phyloP scores from a whole-genome alignment of 2,329 filamentous ascomycete genomes.

The Aspergillus neotritici region DNA sequence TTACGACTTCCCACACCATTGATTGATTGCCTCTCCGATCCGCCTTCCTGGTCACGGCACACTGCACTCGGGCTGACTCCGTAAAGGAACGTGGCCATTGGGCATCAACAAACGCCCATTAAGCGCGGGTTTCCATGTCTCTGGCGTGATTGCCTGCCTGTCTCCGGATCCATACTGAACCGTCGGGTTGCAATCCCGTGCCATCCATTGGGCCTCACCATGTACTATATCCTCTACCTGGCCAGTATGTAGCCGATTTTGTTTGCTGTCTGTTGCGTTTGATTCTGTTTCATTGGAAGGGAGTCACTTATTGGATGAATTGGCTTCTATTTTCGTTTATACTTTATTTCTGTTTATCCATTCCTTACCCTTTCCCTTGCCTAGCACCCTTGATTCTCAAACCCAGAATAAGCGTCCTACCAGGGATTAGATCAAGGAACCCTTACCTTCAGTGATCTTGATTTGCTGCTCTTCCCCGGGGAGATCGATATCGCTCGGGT shows the following conservation, averaged over 20 bases:
- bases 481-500: neutral
- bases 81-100: constrained; percentile 17
- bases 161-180: constrained; percentile 18
- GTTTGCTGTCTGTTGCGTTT: constrained; percentile 12
- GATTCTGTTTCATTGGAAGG: neutral
- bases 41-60: constrained; percentile 1
- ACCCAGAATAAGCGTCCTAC: neutral
- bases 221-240: constrained; percentile 59
- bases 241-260: constrained; percentile 58
- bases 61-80: too few relatives aligned
- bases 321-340: neutral
- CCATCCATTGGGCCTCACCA: constrained; percentile 23
- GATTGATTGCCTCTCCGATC: constrained; percentile 8
- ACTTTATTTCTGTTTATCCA: neutral
- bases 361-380: neutral
- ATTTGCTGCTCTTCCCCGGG: constrained; percentile 8
- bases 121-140: constrained; percentile 13
- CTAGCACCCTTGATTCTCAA: too few relatives aligned
- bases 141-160: constrained; percentile 15
- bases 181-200: constrained; percentile 16
- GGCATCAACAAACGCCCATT: constrained; percentile 18
- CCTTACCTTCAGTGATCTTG: constrained; percentile 6
- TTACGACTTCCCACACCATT: constrained; percentile 6
- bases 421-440: neutral
- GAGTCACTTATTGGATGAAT: neutral